phyloP scores from a whole-genome alignment of 148 eudicot species.

The Spergularia marina region DNA sequence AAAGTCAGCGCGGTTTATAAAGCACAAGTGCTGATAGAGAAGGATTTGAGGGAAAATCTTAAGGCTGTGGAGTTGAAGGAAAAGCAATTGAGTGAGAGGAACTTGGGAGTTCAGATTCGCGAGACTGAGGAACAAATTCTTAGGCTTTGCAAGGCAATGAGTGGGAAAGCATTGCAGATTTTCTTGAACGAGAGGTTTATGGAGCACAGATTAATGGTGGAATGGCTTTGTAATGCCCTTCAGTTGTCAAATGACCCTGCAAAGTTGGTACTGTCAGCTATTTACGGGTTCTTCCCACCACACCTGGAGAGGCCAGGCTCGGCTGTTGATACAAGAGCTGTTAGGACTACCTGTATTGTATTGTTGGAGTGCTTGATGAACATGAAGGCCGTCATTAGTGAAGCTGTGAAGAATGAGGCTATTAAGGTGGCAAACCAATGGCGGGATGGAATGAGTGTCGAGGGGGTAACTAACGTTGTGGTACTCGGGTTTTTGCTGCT shows the following conservation, averaged over 20 bases:
- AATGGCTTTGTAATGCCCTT: conserved; percentile 12
- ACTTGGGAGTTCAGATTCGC: neutral
- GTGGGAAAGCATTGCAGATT: conserved; percentile 13
- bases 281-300: conserved; percentile 16
- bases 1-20: neutral
- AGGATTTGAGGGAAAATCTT: neutral
- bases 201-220: conserved; percentile 10
- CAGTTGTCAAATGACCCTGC: conserved; percentile 13
- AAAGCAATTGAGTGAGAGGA: conserved; percentile 8
- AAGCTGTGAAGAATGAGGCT: conserved; percentile 20
- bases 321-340: conserved; percentile 13
- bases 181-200: conserved; percentile 13
- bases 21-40: neutral
- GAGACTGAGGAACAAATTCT: neutral
- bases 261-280: conserved; percentile 20
- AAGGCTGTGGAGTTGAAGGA: neutral
- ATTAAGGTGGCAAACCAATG: conserved; percentile 8
- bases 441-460: conserved; percentile 5
- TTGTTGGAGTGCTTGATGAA: conserved; percentile 23
- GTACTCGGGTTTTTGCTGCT: conserved; percentile 20
- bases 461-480: conserved; percentile 6
- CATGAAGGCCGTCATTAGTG: conserved; percentile 8
- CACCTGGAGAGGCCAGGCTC: neutral
- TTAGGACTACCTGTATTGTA: conserved; percentile 18
- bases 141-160: conserved; percentile 14